Evolutionary conservation across 2,329 filamentous ascomycete species (phyloP), one percentile per base, ranked within the genome.

Genomic region (Plectosphaerella cucumerina): DNA sequence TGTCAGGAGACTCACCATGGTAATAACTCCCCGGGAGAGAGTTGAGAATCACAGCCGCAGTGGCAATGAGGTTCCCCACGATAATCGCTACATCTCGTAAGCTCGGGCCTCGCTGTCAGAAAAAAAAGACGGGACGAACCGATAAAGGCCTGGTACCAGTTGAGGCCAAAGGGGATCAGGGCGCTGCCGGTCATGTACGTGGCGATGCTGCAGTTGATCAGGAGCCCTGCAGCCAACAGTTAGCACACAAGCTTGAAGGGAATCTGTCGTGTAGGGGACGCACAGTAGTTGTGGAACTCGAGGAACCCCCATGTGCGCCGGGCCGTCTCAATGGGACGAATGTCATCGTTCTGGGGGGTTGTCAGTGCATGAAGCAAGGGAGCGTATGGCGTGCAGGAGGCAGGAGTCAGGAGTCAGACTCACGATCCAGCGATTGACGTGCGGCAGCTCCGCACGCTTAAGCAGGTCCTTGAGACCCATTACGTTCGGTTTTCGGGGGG

Each of bases 221-320:
- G 56, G n/a, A 77, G 62, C 73, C 72, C 71, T 74, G 23, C 3
- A 23, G 2, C 34, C 10, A 20, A n/a, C 22, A 18, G 47, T 53
- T 8, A 51, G 53, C 39, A 34, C 6, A 3, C 12, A 9, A 39
- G 5, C 12, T 26, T 9, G 9, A 9, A 31, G 26, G 26, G 26
- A 3, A 8, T n/a, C 35, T n/a, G 15, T 39, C 31, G 17, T 18
- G 6, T 17, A 6, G 14, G 12, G 11, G 12, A 42, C 63, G 23
- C 57, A 74, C 74, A 75, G 48, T 66, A 74, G 57, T 74, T 73
- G 56, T 73, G 68, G 43, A 70, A 77, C 4, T 70, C 69, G 52
- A 67, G 59, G 22, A 66, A 68, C 4, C 62, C 66, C 73, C 71
- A 77, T 5, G 70, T 76, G 15, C 71, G 64, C 42, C 71, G 63